Base-by-base conservation (phyloP, 345 rosid species). In the Orychophragmus violaceus region DNA sequence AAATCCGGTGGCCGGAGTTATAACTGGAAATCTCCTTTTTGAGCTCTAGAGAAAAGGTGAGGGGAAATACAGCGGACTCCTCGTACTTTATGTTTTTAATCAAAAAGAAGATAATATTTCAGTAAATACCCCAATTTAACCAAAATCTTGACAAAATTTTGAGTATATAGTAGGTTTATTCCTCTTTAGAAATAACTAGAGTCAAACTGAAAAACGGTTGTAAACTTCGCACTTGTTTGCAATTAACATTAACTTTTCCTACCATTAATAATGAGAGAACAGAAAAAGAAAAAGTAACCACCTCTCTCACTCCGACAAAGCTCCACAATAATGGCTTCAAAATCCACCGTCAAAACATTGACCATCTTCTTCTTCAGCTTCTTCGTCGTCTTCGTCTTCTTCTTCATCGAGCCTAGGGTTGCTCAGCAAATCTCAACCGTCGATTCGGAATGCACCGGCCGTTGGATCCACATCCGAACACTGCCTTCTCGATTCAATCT, bases 391-490 rank as follows among this genome's bases (percentile, higher is more conserved):
- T n/a, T 69, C 63, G 11, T 77, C 57, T 6, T 79, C 29, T 24
- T 60, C 14, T 36, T 71, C 45, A 11, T 72, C 72, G 58, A 54
- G 33, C 69, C 16, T 35, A 72, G 5, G 0, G 16, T 57, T 23
- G 51, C 84, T 1, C 69, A 71, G n/a, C 80, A 73, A 54, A 73
- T 72, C 81, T 48, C 79, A 16, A 60, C 49, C 51, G 61, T 25
- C 2, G 70, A 55, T 60, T 52, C 84, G 54, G 84, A 72, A 69
- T 90, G 99, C 77, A 54, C 77, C 39, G 69, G 60, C 74, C 90
- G 96, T 44, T 82, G 97, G 99, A 94, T 94, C 90, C 79, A 94
- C 75, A 81, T 94, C 81, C 83, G 96, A 57, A 76, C 76, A 54
- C 81, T 94, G 14, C 97, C 99, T 2, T 62, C 85, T 1, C 66